Evolutionary conservation across 148 eudicot species (phyloP).

Genomic region (Cornus kousa): DNA sequence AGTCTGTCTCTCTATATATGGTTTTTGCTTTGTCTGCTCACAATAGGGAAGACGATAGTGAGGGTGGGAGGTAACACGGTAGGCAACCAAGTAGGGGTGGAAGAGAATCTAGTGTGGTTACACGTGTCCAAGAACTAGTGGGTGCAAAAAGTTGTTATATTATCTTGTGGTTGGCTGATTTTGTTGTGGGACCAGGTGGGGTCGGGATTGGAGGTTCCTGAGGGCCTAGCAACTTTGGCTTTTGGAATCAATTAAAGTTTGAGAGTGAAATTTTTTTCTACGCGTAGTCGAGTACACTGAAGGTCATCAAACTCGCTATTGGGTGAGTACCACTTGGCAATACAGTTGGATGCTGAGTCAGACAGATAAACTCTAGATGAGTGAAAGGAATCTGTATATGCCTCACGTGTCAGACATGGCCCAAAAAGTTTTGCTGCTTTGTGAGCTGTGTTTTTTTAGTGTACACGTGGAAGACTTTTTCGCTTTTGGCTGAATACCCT

Average conservation of each 20-base stretch:
- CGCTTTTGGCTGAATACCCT: no score
- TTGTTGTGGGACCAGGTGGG: constrained; percentile 19
- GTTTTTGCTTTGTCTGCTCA: not conserved
- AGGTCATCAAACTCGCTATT: not conserved
- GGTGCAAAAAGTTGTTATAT: constrained; percentile 30
- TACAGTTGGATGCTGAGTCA: not conserved
- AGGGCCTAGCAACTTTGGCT: constrained; percentile 22
- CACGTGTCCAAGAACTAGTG: constrained; percentile 56
- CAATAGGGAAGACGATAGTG: not conserved
- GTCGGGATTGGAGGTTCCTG: constrained; percentile 17
- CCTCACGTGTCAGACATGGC: no score
- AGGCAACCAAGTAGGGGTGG: constrained; percentile 28
- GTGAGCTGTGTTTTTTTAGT: no score
- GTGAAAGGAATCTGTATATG: no score
- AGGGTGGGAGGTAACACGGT: constrained; percentile 14
- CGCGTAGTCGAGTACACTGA: not conserved
- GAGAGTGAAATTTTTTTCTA: not conserved
- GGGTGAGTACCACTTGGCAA: not conserved
- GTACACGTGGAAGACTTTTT: no score
- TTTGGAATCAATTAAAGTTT: constrained; percentile 22
- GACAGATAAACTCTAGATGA: not conserved
- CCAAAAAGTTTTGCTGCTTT: no score
- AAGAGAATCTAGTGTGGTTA: constrained; percentile 35
- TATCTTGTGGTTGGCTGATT: constrained; percentile 54
- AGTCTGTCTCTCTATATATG: not conserved